Base-by-base conservation (phyloP, 805 yeast species). In the Cyberlindnera xishuangbannaensis region DNA sequence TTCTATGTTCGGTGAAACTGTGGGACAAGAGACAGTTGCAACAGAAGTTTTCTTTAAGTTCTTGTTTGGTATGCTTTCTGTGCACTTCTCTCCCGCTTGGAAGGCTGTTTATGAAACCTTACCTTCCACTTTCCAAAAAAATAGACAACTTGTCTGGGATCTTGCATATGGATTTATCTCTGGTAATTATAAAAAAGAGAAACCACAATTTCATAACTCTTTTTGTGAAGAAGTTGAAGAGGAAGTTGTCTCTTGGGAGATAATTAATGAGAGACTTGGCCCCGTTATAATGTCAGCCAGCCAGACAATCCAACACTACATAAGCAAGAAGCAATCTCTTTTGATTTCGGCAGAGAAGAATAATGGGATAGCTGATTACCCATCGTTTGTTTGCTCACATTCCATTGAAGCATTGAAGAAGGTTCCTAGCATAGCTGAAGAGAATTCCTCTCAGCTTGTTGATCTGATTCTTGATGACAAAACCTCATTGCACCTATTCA, bases 61-160 rank as follows among this genome's bases (percentile, higher is more conserved):
- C 46, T 34, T 76, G 24, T 69, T 82, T 44, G 97, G 97, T 21
- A 67, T 83, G 39, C 58, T 88, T 27, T 66, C 85, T 4, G 77
- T 78, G 21, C 72, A 74, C 37, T 86, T 90, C 46, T 82, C 85
- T 36, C 97, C 97, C 1, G 69, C 82, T 11, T 87, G 95, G 95
- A 70, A 73, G 14, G 86, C 82, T 5, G 82, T 83, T 2, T 60
- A 67, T 34, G 90, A 80, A 40, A 68, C 71, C 4, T 50, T 84
- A 5, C 73, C 78, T 2, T 49, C 56, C 4, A 55, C 80, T 8
- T 56, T 65, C 11, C 60, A 53, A 13, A 66, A 65, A 41, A 52
- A 61, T 31, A 63, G 67, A 13, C 58, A 55, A 0, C 30, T 62
- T 10, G 61, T 83, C 0, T 86, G 95, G 94, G 51, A 64, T 0